A percentile compares a stretch with the other conserved stretches of the same genome.
Conservation (phyloP, 345 rosid genomes). For the Raphanus raphanistrum region DNA sequence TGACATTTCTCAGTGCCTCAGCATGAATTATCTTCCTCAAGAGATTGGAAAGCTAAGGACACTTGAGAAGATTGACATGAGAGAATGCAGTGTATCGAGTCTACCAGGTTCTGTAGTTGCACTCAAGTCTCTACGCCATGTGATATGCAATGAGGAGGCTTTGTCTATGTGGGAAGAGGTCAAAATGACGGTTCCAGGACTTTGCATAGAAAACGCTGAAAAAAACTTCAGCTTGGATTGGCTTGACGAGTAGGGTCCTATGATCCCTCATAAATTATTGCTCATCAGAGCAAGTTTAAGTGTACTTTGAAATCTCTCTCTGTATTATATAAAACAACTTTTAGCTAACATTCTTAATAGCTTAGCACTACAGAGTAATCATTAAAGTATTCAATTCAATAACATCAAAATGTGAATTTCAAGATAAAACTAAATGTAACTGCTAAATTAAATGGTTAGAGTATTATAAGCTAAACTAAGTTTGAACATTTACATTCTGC, state of each 20-base stretch:
- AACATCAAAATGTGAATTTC: no score
- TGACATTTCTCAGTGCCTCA: conserved; percentile 76
- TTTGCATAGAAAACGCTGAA: conserved; percentile 70
- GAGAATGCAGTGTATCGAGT: conserved; percentile 55
- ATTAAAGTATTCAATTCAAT: no score
- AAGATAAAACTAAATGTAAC: no score
- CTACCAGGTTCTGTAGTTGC: conserved; percentile 54
- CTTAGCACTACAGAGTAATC: no score
- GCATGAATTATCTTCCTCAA: conserved; percentile 58
- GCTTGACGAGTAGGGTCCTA: conserved; percentile 33
- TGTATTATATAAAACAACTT: not conserved
- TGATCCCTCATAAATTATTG: not conserved
- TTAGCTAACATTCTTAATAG: not conserved
- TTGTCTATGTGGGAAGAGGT: conserved; percentile 54
- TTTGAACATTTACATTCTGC: no score
- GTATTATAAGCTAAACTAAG: no score
- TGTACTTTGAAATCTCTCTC: not conserved
- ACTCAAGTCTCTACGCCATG: conserved; percentile 52
- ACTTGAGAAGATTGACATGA: conserved; percentile 90
- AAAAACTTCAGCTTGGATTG: conserved; percentile 40
- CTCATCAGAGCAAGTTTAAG: not conserved
- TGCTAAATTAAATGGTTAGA: no score
- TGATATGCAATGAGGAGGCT: conserved; percentile 63
- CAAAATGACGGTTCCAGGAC: conserved; percentile 40
- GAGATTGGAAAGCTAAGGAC: conserved; percentile 50